Conservation (phyloP, 768 basidiomycete species). For the Suillus spraguei region DNA sequence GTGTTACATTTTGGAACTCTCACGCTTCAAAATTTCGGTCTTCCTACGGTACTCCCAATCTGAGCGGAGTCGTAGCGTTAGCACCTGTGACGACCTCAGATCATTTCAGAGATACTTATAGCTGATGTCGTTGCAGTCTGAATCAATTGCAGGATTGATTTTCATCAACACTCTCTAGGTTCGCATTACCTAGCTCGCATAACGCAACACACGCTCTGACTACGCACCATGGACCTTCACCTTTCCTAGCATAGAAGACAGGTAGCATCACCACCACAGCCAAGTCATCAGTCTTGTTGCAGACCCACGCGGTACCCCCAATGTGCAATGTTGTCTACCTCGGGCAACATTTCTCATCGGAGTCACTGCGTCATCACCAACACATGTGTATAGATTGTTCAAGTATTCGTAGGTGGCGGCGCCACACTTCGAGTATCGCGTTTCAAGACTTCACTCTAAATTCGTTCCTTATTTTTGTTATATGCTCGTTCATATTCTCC, state of each 20-base stretch:
- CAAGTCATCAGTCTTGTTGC: background rate
- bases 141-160: background rate
- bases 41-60: background rate
- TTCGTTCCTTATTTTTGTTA: background rate
- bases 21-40: no score
- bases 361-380: background rate
- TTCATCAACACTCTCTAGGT: background rate
- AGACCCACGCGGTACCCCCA: background rate
- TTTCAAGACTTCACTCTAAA: background rate
- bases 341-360: background rate
- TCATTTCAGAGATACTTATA: background rate
- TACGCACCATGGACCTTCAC: background rate
- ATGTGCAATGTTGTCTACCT: background rate
- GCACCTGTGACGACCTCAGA: no score
- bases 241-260: background rate
- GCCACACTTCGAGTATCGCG: background rate
- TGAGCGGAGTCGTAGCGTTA: background rate
- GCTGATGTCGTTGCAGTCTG: background rate
- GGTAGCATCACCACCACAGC: background rate
- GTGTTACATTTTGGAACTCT: no score
- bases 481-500: background rate
- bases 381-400: background rate
- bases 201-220: background rate
- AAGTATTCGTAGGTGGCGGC: background rate
- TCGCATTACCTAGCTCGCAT: background rate